Base-by-base conservation (phyloP, 176 grass and related monocot genomes). In the Zea luxurians region DNA sequence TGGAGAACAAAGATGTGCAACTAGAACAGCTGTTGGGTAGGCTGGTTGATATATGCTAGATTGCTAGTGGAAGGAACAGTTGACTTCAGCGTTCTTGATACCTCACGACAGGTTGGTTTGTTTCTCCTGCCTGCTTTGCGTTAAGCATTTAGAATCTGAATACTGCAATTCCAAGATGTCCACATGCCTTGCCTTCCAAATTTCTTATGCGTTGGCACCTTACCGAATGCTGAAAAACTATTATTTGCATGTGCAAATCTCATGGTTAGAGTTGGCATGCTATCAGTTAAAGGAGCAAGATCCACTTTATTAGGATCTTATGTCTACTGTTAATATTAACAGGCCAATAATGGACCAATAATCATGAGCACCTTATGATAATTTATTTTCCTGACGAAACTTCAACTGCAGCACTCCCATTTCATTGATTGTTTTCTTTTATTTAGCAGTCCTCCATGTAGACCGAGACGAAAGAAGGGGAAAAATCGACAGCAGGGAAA, bases 261-360 rank as follows among this genome's bases (percentile, higher is more conserved):
- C 57, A 61, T 27, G 3, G 20, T 0, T 34, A 9, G 20, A 61
- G 20, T 20, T 61, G 20, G 58, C 58, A 61, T 27, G 58, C 20
- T 27, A 61, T 61, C 58, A 20, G 58, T 37, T 71, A 59, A n/a
- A 36, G 49, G 44, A 78, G 40, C 85, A 78, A 78, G 67, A 78
- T 83, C 84, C 84, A 77, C 55, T 71, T 17, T 11, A 11, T 7
- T 71, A 64, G 43, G 70, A 86, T 70, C 10, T 48, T 46, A 27
- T 77, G 73, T 27, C 37, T 86, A 13, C 41, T 21, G 7, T 66
- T 40, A 3, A 42, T 60, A 60, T 10, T 60, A 13, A 48, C 44
- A 3, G 43, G 45, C 18, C 20, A 70, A 48, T 36, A 47, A 47
- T 21, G 10, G 5, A 48, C 44, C 20, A 48, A 45, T 61, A 76